phyloP scores from a whole-genome alignment of 179 eudicot species.

The Gypsophila paniculata region DNA sequence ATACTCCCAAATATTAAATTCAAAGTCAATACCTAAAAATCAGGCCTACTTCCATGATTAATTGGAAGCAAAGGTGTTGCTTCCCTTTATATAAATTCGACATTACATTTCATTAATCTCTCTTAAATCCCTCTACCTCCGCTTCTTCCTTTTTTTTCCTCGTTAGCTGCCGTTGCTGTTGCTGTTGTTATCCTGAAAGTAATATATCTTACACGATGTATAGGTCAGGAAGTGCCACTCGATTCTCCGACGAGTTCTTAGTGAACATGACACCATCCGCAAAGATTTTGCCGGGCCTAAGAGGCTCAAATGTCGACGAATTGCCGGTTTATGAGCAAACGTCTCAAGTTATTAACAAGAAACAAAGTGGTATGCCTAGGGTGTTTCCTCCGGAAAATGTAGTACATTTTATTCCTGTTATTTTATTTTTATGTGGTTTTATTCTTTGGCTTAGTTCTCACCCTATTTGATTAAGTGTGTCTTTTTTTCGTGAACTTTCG shows the following conservation, averaged over 20 bases:
- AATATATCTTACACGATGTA: constrained; percentile 30
- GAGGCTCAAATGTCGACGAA: constrained; percentile 21
- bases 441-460: constrained; percentile 56
- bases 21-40: constrained; percentile 26
- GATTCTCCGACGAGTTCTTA: constrained; percentile 44
- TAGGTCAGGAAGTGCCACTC: constrained; percentile 38
- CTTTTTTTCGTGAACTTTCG: too few relatives aligned
- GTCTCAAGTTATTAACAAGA: constrained; percentile 37
- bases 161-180: background rate
- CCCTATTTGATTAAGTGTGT: constrained; percentile 21
- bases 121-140: background rate
- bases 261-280: constrained; percentile 35
- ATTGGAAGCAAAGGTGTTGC: constrained; percentile 27
- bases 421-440: constrained; percentile 48
- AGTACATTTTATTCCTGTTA: constrained; percentile 52
- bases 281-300: constrained; percentile 23
- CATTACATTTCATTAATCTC: constrained; percentile 4
- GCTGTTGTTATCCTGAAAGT: background rate
- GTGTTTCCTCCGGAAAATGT: constrained; percentile 31
- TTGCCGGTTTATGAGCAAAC: constrained; percentile 27
- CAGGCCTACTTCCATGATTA: background rate
- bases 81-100: constrained; percentile 2
- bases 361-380: constrained; percentile 29
- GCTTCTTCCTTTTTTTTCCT: background rate
- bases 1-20: background rate